Percentiles rank a stretch among this genome's conserved stretches.
phyloP scores from a whole-genome alignment of 306 rosid species.

The Gillenia trifoliata region DNA sequence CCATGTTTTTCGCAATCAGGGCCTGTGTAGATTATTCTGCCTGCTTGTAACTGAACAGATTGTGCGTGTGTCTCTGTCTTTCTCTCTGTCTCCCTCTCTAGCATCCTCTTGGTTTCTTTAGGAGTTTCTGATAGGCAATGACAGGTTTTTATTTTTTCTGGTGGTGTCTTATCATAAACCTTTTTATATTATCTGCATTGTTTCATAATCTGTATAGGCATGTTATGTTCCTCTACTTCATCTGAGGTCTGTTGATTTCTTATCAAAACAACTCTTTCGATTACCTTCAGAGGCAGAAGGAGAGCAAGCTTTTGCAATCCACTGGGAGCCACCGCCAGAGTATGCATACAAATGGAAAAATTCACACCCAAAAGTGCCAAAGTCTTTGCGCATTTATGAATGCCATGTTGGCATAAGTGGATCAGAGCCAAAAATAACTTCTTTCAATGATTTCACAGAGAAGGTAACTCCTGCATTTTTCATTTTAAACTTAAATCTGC shows the following conservation, averaged over 20 bases:
- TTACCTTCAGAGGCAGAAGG: conserved; percentile 60
- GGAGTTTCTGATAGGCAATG: background rate
- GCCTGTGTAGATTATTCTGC: background rate
- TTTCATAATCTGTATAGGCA: too few species aligned
- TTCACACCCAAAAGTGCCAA: conserved; percentile 54
- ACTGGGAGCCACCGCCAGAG: conserved; percentile 98
- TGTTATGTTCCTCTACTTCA: conserved; percentile 3
- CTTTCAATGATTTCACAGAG: conserved; percentile 68
- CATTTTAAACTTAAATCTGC: conserved; percentile 2
- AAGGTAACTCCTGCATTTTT: conserved; percentile 34
- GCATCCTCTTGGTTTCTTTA: background rate
- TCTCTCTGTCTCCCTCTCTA: background rate
- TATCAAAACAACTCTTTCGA: background rate
- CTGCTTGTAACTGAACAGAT: background rate
- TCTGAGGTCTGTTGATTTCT: background rate
- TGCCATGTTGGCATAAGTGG: conserved; percentile 98
- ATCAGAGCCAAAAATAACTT: conserved; percentile 72
- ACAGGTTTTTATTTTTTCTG: background rate
- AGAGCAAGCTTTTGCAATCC: conserved; percentile 75
- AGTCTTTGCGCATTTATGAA: conserved; percentile 81
- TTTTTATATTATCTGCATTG: background rate
- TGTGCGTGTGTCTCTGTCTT: background rate
- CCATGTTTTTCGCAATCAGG: background rate
- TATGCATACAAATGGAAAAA: conserved; percentile 72
- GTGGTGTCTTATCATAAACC: background rate